Percentiles rank a stretch among this genome's conserved stretches.
phyloP scores from a whole-genome alignment of 2,329 filamentous ascomycete species.

The Aspergillus novoparasiticus region DNA sequence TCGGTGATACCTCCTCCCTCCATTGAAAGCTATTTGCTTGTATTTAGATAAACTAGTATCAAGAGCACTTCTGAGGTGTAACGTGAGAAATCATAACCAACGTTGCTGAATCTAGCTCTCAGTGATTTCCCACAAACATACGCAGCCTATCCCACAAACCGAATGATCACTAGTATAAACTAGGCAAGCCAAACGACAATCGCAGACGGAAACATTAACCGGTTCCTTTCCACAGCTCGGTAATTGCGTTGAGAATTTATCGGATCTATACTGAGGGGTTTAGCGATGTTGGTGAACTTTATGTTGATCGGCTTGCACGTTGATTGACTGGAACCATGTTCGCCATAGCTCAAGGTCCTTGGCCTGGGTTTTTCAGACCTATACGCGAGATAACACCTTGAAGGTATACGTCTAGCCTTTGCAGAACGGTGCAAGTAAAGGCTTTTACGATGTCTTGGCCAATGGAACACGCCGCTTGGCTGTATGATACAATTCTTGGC shows the following conservation, averaged over 20 bases:
- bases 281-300: background rate
- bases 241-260: background rate
- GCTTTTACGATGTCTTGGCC: background rate
- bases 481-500: slow-evolving; percentile 8
- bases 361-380: background rate
- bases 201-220: background rate
- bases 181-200: background rate
- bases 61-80: background rate
- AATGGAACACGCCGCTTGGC: background rate
- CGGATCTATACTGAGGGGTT: background rate
- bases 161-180: background rate
- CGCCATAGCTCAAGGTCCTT: background rate
- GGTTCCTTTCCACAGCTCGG: background rate
- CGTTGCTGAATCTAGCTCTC: background rate
- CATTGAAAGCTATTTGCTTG: background rate
- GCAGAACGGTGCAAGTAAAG: background rate
- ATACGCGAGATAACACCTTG: background rate
- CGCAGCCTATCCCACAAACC: background rate
- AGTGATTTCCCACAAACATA: background rate
- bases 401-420: background rate
- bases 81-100: background rate
- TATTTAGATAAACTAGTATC: background rate
- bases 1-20: background rate
- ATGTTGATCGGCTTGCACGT: background rate
- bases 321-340: background rate